Conservation (phyloP, 805 yeast genomes). For the Nakazawaea siamensis region DNA sequence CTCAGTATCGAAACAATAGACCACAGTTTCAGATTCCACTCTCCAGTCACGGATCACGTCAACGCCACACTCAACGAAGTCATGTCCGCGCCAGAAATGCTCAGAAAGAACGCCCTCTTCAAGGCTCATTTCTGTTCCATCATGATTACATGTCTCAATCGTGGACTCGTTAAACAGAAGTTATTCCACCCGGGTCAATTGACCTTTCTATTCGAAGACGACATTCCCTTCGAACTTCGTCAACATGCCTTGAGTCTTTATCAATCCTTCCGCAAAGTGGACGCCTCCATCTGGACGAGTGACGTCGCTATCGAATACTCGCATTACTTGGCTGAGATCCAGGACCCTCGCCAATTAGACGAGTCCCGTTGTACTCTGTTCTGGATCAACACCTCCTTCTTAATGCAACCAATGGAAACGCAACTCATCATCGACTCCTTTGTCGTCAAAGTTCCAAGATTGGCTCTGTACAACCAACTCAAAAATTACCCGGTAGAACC, state of each 20-base stretch:
- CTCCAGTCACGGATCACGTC: neutral
- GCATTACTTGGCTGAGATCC: slow-evolving; percentile 41
- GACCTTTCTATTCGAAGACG: neutral
- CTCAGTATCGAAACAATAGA: neutral
- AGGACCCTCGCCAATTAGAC: slow-evolving; percentile 40
- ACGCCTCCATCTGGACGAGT: slow-evolving; percentile 16
- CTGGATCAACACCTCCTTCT: slow-evolving; percentile 34
- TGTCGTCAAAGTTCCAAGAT: slow-evolving; percentile 18
- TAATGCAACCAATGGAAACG: slow-evolving; percentile 27
- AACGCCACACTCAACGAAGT: slow-evolving; percentile 31
- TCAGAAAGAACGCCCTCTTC: slow-evolving; percentile 30
- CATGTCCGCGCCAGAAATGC: slow-evolving; percentile 40
- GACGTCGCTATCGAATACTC: slow-evolving; percentile 49
- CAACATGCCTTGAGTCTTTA: neutral
- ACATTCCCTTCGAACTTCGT: neutral
- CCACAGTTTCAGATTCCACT: neutral
- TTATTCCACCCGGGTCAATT: slow-evolving; percentile 13
- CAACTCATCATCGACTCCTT: slow-evolving; percentile 24
- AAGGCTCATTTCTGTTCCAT: slow-evolving; percentile 28
- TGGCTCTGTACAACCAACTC: slow-evolving; percentile 15
- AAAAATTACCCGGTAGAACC: slow-evolving; percentile 25
- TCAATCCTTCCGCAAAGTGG: neutral
- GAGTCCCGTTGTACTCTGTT: slow-evolving; percentile 32
- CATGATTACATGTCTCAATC: slow-evolving; percentile 18
- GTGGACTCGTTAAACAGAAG: neutral